These are phyloP conservation scores for Lactifluus volemus DNA, from an alignment of 768 basidiomycete species.

Conservation along the genomic window DNA sequence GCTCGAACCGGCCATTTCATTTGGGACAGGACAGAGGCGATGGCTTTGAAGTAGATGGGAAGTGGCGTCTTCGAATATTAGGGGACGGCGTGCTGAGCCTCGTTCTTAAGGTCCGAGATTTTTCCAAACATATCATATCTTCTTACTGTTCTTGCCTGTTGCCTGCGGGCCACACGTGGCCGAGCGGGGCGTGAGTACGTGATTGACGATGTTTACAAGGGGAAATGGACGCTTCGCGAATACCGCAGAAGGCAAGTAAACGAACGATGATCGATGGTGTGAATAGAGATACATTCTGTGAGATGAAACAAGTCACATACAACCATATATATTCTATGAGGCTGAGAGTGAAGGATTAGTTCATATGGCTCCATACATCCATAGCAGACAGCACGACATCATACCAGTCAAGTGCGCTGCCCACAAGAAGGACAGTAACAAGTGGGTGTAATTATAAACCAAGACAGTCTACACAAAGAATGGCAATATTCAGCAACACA, in stretches of 20 bases:
- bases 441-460: conserved; percentile 2
- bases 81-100: no score
- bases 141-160: not conserved
- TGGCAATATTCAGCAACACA: conserved; percentile 12
- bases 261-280: conserved; percentile 60
- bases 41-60: no score
- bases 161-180: conserved; percentile 39
- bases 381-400: not conserved
- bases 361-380: not conserved
- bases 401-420: not conserved
- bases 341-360: not conserved
- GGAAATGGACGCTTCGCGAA: conserved; percentile 41
- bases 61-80: no score
- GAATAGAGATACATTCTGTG: conserved; percentile 63
- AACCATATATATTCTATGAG: conserved; percentile 13
- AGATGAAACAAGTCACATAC: conserved; percentile 18
- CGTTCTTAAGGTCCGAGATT: no score
- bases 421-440: not conserved
- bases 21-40: no score
- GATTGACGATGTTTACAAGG: conserved; percentile 41
- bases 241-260: conserved; percentile 51
- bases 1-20: no score
- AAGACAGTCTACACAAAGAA: conserved; percentile 13
- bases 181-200: conserved; percentile 62
- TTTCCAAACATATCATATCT: not conserved